Base-by-base conservation (phyloP, 257 asterid genomes). In the Penstemon barbatus region DNA sequence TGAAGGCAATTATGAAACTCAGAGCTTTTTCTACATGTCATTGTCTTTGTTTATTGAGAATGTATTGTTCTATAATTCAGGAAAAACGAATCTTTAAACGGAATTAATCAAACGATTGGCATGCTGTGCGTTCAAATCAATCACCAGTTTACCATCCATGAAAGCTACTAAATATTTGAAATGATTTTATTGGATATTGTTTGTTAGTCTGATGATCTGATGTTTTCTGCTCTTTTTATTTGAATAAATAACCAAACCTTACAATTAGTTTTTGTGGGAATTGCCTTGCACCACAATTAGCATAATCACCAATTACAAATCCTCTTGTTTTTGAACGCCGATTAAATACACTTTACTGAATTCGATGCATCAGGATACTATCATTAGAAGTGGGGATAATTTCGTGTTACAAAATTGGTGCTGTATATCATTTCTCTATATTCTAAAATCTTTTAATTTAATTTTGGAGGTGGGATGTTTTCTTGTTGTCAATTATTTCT, bases 11-110 rank as follows among this genome's bases (percentile, higher is more conserved):
- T 25, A 25, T 25, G 33, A 25, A 1, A 25, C 49, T 13, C 52
- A 11, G 63, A 19, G 57, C 19, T 42, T 15, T 53, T 36, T 61
- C 36, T 57, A 49, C 41, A 8, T 41, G 50, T 10, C 56, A 71
- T 67, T 66, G 18, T 55, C 61, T 65, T 57, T 42, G 7, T 58
- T 44, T 42, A 63, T 67, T 46, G 63, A 63, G 43, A 57, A 62
- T 46, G 63, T 10, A 18, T 57, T 42, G 72, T 56, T 48, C 9
- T 73, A 58, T 25, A 51, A 15, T 15, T 63, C 19, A 42, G 8
- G 18, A 41, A 60, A 50, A 77, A 9, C 37, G 42, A 51, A 53
- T 59, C 19, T 13, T 36, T 63, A 41, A 11, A 55, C 49, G 25
- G 18, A 38, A 25, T 45, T 63, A 60, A 61, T 43, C 15, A 9